These are phyloP conservation scores for Periconia digitata DNA, from an alignment of 2,329 filamentous ascomycete genomes.

Conservation along the genomic window DNA sequence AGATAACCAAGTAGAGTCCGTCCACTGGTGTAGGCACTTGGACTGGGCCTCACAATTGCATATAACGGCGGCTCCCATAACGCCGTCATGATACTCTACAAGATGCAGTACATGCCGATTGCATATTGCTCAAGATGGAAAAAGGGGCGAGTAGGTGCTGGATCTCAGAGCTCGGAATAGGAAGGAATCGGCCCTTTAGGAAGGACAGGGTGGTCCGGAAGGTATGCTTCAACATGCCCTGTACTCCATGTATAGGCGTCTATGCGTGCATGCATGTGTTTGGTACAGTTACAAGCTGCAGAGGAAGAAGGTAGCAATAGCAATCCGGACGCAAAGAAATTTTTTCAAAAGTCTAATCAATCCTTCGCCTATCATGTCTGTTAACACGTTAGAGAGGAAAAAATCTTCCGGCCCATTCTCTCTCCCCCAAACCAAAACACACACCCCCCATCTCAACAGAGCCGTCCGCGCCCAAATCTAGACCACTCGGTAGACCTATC, in stretches of 20 bases:
- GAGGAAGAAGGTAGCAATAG: background rate
- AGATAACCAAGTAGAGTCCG: no score
- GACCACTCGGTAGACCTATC: background rate
- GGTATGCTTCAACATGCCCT: background rate
- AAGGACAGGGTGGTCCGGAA: background rate
- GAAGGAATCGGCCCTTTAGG: background rate
- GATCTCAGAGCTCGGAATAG: background rate
- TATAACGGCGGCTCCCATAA: no score
- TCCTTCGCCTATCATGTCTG: background rate
- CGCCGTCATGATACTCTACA: no score
- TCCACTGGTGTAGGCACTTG: no score
- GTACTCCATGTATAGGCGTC: background rate
- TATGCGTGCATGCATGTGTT: no score
- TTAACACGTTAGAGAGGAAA: background rate
- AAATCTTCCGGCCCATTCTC: background rate
- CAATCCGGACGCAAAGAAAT: background rate
- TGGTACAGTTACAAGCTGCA: no score
- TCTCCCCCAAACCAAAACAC: background rate
- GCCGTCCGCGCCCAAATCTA: background rate
- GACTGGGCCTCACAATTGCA: no score
- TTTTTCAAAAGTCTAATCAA: background rate
- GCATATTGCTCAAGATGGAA: no score
- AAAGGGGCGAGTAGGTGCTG: background rate
- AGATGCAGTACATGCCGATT: no score
- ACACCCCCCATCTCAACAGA: background rate